Conservation (phyloP, 257 asterid genomes). For the Gentiana straminea region DNA sequence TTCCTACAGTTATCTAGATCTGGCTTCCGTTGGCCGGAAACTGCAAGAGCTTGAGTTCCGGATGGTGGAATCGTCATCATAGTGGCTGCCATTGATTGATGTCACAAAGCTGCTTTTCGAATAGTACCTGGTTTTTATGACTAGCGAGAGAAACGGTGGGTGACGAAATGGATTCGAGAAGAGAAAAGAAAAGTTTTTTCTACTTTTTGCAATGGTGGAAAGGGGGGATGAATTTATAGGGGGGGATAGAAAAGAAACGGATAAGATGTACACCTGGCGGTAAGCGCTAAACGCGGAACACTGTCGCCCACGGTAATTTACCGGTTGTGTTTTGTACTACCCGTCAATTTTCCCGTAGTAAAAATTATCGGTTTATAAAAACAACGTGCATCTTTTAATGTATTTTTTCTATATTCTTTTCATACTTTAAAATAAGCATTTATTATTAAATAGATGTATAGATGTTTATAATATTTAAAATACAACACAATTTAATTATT, state of each 20-base stretch:
- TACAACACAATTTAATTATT: too few relatives aligned
- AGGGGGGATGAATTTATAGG: background rate
- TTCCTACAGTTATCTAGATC: slow-evolving; percentile 7
- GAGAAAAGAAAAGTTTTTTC: too few relatives aligned
- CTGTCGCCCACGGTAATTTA: too few relatives aligned
- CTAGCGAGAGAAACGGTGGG: background rate
- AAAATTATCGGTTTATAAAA: too few relatives aligned
- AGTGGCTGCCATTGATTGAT: slow-evolving; percentile 10
- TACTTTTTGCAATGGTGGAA: too few relatives aligned
- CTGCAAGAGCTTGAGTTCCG: slow-evolving; percentile 6
- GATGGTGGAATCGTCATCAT: slow-evolving; percentile 13
- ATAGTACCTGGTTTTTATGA: background rate
- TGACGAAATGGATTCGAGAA: background rate
- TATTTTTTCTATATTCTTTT: too few relatives aligned
- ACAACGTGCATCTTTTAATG: too few relatives aligned
- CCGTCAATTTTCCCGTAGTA: too few relatives aligned
- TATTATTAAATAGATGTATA: too few relatives aligned
- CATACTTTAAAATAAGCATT: too few relatives aligned
- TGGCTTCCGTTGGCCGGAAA: slow-evolving; percentile 11
- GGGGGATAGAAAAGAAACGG: slow-evolving; percentile 1
- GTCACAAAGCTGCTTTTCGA: background rate
- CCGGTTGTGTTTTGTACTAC: background rate
- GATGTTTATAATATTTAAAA: too few relatives aligned
- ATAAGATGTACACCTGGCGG: slow-evolving; percentile 19
- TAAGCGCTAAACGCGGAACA: slow-evolving; percentile 1